Evolutionary conservation across 1,139 yeast genomes (phyloP), one percentile per base, ranked within the genome.

Genomic region (Hansenula lynferdii): DNA sequence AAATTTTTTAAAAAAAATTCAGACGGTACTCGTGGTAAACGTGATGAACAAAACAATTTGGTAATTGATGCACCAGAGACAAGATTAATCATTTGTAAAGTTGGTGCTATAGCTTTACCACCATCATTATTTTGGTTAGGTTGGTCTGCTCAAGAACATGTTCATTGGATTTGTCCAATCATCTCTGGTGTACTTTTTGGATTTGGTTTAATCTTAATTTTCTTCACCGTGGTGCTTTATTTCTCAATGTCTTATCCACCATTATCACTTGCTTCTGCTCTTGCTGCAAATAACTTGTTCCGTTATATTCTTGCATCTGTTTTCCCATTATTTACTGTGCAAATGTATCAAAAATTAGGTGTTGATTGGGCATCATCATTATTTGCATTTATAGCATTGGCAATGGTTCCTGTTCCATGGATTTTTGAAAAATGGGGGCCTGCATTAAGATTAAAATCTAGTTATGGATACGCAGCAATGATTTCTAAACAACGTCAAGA

Each of bases 131-230:
- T 85, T 61, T 85, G 94, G 94, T 68, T 84, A 43, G 95, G 83
- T 12, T 85, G 95, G 95, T 72, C 90, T 5, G 75, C 86, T 7
- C 72, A 75, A 53, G 46, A 50, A 3, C 58, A 63, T 28, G 76
- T 84, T 23, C 94, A 85, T 59, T 86, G 94, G 94, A 78, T 84
- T 66, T 83, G 78, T 14, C 89, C 95, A 11, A 69, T 80, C 32
- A 75, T 84, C 24, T 79, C 92, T 1, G 89, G 87, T 47, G 70
- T 78, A 28, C 82, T 89, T 28, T 84, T 84, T 55, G 90, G 92
- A 1, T 80, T 80, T 54, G 86, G 92, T 2, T 67, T 82, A 44
- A 74, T 84, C 45, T 65, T 83, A 53, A 75, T 85, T 38, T 86
- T 86, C 69, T 85, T 85, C 60, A 66, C 85, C 12, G 76, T 80